Conservation (phyloP, 495 filamentous ascomycete species). For the Astrocystis sublimbata region DNA sequence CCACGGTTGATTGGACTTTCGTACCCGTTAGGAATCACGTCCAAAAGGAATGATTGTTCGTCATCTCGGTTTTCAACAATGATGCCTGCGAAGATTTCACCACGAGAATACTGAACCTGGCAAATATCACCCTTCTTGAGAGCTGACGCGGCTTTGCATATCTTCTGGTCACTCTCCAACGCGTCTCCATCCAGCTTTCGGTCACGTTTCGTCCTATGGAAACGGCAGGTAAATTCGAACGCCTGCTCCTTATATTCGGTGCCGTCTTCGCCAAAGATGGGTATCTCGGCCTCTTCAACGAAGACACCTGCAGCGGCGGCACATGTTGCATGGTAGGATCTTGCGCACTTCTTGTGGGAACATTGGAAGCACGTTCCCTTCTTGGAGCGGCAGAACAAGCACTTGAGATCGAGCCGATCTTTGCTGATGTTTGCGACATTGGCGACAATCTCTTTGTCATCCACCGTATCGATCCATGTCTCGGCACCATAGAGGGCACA, state of each 20-base stretch:
- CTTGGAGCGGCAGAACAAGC: conserved; percentile 90
- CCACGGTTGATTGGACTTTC: conserved; percentile 33
- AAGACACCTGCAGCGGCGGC: conserved; percentile 88
- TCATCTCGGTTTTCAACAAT: conserved; percentile 82
- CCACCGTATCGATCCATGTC: conserved; percentile 78
- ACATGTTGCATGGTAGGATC: conserved; percentile 94
- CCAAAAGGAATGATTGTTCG: conserved; percentile 73
- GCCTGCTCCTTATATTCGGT: conserved; percentile 86
- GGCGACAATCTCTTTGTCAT: conserved; percentile 67
- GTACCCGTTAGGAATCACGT: conserved; percentile 86
- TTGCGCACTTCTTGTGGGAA: conserved; percentile 88
- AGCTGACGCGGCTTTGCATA: conserved; percentile 66
- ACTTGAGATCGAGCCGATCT: conserved; percentile 86
- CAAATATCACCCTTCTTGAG: conserved; percentile 75
- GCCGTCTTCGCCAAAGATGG: conserved; percentile 88
- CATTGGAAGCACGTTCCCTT: conserved; percentile 97
- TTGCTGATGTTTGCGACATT: conserved; percentile 81
- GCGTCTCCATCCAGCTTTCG: conserved; percentile 64
- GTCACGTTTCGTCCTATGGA: conserved; percentile 84
- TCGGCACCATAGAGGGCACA: conserved; percentile 92
- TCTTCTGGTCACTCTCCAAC: conserved; percentile 69
- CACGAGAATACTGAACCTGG: conserved; percentile 82
- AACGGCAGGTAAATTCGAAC: conserved; percentile 90
- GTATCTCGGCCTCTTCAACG: conserved; percentile 79
- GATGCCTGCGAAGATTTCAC: conserved; percentile 87